These are phyloP conservation scores for Cordia subcordata DNA, from an alignment of 257 asterid genomes.

Conservation along the genomic window DNA sequence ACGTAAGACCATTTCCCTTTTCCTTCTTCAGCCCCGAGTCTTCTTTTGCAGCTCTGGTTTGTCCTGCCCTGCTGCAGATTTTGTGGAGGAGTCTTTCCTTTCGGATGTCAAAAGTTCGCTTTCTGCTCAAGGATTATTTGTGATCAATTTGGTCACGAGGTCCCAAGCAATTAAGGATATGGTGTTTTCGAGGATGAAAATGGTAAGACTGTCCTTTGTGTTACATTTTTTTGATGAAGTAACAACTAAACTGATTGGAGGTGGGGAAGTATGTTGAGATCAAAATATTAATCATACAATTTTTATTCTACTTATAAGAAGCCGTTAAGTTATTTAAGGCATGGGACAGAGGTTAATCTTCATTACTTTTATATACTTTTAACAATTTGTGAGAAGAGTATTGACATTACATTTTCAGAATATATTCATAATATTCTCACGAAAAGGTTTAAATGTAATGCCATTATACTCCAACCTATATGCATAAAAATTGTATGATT, in stretches of 20 bases:
- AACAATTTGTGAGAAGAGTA: no score
- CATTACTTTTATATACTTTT: no score
- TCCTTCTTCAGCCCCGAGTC: background rate
- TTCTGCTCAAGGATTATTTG: constrained; percentile 70
- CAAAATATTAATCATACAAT: no score
- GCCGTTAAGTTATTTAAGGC: no score
- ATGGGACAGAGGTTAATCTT: no score
- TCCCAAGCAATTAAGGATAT: constrained; percentile 55
- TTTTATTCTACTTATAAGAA: no score
- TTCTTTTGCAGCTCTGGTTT: constrained; percentile 66
- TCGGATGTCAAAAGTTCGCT: constrained; percentile 52
- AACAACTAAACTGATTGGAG: background rate
- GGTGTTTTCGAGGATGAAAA: constrained; percentile 56
- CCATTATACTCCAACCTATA: no score
- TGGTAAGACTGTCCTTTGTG: constrained; percentile 39
- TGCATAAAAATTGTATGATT: no score
- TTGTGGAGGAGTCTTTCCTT: constrained; percentile 79
- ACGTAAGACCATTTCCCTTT: background rate
- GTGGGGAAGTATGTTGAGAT: background rate
- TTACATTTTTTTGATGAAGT: background rate
- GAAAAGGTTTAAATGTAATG: no score
- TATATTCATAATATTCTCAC: no score
- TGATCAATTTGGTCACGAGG: constrained; percentile 83
- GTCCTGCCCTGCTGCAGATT: constrained; percentile 79
- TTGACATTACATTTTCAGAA: no score